phyloP scores from a whole-genome alignment of 129 eudicot species.

The Pseudognaphalium luteoalbum region DNA sequence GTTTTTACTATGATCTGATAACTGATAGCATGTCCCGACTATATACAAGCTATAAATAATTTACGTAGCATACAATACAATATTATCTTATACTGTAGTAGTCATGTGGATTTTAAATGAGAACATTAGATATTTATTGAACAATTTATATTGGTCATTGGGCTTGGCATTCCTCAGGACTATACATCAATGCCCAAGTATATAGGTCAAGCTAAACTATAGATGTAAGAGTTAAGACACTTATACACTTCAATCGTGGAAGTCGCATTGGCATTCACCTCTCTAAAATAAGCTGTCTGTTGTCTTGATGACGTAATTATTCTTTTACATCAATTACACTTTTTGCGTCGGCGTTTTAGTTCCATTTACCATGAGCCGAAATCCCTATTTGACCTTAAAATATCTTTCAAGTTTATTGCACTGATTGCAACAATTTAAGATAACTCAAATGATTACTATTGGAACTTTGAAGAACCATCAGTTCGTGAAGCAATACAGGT shows the following conservation, averaged over 20 bases:
- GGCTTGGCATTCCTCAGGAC: not conserved
- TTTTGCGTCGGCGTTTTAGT: not conserved
- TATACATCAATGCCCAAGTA: not conserved
- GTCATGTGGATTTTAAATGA: not conserved
- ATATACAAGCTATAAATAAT: not conserved
- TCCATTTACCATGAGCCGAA: not conserved
- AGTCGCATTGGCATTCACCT: not conserved
- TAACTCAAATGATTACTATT: not conserved
- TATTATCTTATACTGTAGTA: not conserved
- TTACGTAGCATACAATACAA: not conserved
- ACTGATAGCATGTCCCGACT: not conserved
- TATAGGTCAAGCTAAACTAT: slow-evolving; percentile 11
- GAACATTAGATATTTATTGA: slow-evolving; percentile 10
- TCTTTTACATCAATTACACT: not conserved
- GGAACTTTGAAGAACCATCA: not conserved
- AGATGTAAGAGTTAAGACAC: not conserved
- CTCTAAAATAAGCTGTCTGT: too few relatives aligned
- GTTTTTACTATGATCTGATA: not conserved
- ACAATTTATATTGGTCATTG: not conserved
- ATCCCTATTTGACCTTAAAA: not conserved
- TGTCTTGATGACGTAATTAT: not conserved
- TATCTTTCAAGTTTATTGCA: not conserved
- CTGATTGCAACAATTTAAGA: not conserved
- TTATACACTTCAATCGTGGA: not conserved
- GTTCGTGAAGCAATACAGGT: not conserved